Evolutionary conservation across 495 filamentous ascomycete genomes (phyloP), one percentile per base, ranked within the genome.

Genomic region (Penicillium psychrofluorescens): DNA sequence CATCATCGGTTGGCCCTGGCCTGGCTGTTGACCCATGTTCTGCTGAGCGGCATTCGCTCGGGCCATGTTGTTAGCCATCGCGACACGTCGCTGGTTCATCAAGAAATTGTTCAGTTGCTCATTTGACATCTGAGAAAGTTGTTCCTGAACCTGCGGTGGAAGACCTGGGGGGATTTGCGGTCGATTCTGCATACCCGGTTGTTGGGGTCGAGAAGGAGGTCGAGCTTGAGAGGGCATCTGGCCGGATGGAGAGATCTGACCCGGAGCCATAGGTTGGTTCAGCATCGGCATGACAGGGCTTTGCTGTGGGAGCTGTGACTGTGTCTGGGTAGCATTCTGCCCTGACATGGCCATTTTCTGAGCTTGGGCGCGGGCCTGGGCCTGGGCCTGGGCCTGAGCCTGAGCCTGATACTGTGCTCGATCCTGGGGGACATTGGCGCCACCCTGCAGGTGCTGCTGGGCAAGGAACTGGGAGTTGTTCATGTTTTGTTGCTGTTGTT

Each of bases 241-340:
- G 14, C 54, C 61, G 5, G 2, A 4, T 22, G 70, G 70, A 29
- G 70, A 71, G 56, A 72, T 70, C 36, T 72, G 68, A 15, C 56
- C 56, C 5, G 70, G 67, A 14, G 63, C 66, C 62, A 82, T 75
- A 0, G 78, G 76, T 38, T 75, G 74, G 33, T 78, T 84, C 33
- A 82, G 61, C 64, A 76, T 78, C 0, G 76, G 64, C 78, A 83
- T 81, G 4, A 67, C 70, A 7, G 75, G 70, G 40, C 67, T 76
- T 42, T 77, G 75, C 40, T 73, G 73, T 1, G 68, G 33, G 16
- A 72, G 63, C 36, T 72, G 70, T 28, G 64, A 58, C 12, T 64
- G 61, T 31, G 63, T 38, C 40, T 69, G 65, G 43, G 54, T 58
- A 7, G 47, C 60, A 41, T 53, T 48, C 39, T 71, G 68, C 6